Base-by-base conservation (phyloP, 2,329 filamentous ascomycete species). In the Emydomyces testavorans region DNA sequence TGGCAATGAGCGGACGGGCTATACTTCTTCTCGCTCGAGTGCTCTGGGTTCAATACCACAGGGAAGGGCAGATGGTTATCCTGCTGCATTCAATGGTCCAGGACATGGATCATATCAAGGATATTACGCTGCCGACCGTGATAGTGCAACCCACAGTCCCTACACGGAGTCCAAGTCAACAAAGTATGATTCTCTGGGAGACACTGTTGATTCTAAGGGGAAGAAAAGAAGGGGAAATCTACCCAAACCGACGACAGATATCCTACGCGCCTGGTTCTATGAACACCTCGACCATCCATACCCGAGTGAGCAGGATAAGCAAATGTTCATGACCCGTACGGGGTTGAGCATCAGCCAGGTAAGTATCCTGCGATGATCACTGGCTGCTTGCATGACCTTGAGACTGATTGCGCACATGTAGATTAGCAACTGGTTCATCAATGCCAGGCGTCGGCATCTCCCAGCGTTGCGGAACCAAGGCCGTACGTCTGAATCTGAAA, bases 181-280 rank as follows among this genome's bases (percentile, higher is more conserved):
- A 20, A 49, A 49, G 20, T 44, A 45, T 35, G 41, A 45, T 26
- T 2, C 46, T 6, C 11, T 49, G 1, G 39, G 35, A n/a, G 46
- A 52, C 8, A 15, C 26, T 21, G 50, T 39, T 20, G 66, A 68
- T 46, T 57, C 65, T 7, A 66, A 64, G 52, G 65, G 62, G 29
- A 75, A 75, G 57, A 71, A 73, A 62, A 74, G 87, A 45, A 76
- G 88, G 32, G 88, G 88, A 1, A 94, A 94, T 59, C 72, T 94
- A 2, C 88, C 88, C n/a, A 93, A 93, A 61, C 83, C 88, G 47
- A 85, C 86, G 0, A 94, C 87, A 0, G 84, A 89, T 60, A 81
- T 85, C 55, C 71, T 94, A 34, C 78, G 84, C 46, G 71, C 77
- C 0, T 94, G 88, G 88, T 89, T 93, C 55, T 67, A 80, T 44